Evolutionary conservation across 805 yeast genomes (phyloP).

Genomic region (Candida anglica): DNA sequence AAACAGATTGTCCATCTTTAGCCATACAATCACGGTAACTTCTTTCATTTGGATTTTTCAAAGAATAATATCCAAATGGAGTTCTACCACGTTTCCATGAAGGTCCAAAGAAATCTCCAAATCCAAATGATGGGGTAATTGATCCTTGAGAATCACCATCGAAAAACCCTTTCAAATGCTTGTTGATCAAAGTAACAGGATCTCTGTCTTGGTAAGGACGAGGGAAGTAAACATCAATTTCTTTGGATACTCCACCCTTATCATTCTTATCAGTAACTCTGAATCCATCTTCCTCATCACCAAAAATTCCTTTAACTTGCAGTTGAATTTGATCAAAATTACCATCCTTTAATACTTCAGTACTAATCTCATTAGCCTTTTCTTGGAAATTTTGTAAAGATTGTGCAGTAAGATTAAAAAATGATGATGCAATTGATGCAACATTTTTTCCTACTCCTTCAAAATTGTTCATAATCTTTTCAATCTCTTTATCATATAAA

Average conservation of each 20-base stretch:
- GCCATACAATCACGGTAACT: slow-evolving; percentile 62
- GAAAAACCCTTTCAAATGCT: slow-evolving; percentile 3
- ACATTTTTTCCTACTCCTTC: neutral
- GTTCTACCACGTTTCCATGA: slow-evolving; percentile 17
- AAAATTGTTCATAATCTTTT: slow-evolving; percentile 3
- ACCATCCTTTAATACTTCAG: no score
- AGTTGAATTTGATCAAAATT: no score
- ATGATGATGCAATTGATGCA: slow-evolving; percentile 5
- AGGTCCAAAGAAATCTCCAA: slow-evolving; percentile 12
- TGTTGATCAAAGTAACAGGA: slow-evolving; percentile 1
- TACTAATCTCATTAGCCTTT: neutral
- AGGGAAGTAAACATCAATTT: slow-evolving; percentile 13
- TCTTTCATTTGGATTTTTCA: slow-evolving; percentile 54
- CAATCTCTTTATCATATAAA: slow-evolving; percentile 34
- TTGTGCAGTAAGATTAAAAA: slow-evolving; percentile 3
- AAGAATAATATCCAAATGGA: slow-evolving; percentile 47
- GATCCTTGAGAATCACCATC: slow-evolving; percentile 2
- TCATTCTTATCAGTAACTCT: neutral
- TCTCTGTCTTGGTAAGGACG: slow-evolving; percentile 16
- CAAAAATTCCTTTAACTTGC: neutral
- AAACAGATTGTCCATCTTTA: slow-evolving; percentile 64
- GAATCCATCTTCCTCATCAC: neutral
- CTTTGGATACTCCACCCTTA: neutral
- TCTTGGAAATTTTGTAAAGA: slow-evolving; percentile 1
- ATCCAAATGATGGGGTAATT: slow-evolving; percentile 2